Evolutionary conservation across 306 rosid genomes (phyloP).

Genomic region (Inga laurina): DNA sequence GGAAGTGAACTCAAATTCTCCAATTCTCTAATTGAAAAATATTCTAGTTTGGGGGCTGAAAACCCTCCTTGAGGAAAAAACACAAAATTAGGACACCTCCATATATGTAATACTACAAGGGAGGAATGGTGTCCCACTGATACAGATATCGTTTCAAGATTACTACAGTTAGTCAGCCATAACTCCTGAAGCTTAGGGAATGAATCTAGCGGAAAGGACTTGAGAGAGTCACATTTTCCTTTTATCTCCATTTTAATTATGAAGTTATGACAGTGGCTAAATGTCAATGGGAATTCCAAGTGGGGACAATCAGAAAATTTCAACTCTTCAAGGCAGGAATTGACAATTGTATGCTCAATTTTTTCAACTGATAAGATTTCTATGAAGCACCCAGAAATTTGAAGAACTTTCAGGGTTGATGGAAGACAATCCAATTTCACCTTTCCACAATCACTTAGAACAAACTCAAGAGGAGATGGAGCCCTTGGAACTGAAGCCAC

Average conservation of each 20-base stretch:
- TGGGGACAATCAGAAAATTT: background rate
- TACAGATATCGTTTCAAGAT: background rate
- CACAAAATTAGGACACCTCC: background rate
- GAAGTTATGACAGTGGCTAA: background rate
- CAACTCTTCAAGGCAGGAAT: background rate
- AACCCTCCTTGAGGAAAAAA: background rate
- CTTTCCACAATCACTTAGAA: background rate
- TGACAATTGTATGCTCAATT: background rate
- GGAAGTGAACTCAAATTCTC: background rate
- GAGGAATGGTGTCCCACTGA: background rate
- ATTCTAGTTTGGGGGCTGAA: background rate
- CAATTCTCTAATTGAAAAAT: background rate
- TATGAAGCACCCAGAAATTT: background rate
- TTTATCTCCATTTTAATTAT: background rate
- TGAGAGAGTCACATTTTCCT: background rate
- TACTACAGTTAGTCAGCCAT: background rate
- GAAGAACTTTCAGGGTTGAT: background rate
- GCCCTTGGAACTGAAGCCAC: background rate
- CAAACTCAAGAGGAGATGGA: too few species aligned
- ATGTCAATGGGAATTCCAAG: too few species aligned
- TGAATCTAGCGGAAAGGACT: background rate
- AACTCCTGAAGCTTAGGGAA: too few species aligned
- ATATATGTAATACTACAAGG: background rate
- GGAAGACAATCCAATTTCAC: background rate
- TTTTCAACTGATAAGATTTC: background rate